These are phyloP conservation scores for Saccharomycopsis synnaedendra DNA, from an alignment of 805 yeast genomes.

Conservation along the genomic window DNA sequence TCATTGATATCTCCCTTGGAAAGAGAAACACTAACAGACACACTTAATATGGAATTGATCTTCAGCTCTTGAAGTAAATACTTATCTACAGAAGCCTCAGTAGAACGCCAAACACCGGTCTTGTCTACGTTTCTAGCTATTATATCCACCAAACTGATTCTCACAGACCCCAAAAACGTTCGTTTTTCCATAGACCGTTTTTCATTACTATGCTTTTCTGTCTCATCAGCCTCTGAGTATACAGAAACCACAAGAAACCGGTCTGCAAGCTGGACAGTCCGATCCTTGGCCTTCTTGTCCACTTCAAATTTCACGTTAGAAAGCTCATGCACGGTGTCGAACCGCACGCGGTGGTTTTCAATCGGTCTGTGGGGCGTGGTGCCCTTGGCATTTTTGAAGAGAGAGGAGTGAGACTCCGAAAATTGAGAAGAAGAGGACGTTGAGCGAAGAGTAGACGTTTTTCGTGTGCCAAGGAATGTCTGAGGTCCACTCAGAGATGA, in stretches of 20 bases:
- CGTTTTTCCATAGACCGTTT: slow-evolving; percentile 23
- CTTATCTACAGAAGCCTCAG: slow-evolving; percentile 39
- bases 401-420: slow-evolving; percentile 16
- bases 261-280: slow-evolving; percentile 24
- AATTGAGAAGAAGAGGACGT: slow-evolving; percentile 6
- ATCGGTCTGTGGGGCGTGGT: slow-evolving; percentile 33
- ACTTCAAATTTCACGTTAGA: slow-evolving; percentile 9
- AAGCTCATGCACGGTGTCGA: slow-evolving; percentile 31
- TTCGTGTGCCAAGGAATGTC: not conserved
- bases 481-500: slow-evolving; percentile 4
- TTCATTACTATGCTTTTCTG: not conserved
- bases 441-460: not conserved
- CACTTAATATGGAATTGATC: slow-evolving; percentile 65
- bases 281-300: slow-evolving; percentile 29
- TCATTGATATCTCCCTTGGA: slow-evolving; percentile 28
- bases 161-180: slow-evolving; percentile 51
- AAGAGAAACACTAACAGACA: slow-evolving; percentile 42
- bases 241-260: slow-evolving; percentile 32
- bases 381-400: slow-evolving; percentile 19
- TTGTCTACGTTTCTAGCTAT: slow-evolving; percentile 24
- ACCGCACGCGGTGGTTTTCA: slow-evolving; percentile 36
- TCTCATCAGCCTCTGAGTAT: slow-evolving; percentile 25
- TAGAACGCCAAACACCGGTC: slow-evolving; percentile 13
- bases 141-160: slow-evolving; percentile 63
- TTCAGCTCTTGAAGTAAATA: slow-evolving; percentile 70